Percentiles rank a stretch among this genome's conserved stretches.
Conservation (phyloP, 495 filamentous ascomycete genomes). For the Aspergillus leporis region DNA sequence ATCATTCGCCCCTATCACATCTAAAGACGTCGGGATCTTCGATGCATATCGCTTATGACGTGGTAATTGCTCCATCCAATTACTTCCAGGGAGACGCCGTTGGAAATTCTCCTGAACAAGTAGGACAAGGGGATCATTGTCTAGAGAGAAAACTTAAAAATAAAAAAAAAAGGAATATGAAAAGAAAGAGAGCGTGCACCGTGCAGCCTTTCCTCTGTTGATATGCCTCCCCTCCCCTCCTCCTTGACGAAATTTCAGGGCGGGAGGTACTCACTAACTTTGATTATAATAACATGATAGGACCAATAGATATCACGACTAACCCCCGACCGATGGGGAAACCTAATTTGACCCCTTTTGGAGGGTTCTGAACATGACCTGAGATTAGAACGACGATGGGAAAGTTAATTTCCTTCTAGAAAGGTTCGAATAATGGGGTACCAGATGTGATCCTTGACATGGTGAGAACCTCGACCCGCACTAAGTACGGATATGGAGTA, state of each 20-base stretch:
- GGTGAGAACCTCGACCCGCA: not conserved
- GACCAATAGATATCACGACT: not conserved
- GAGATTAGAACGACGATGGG: conserved; percentile 22
- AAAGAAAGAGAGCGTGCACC: not conserved
- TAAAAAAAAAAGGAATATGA: not conserved
- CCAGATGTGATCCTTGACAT: conserved; percentile 8
- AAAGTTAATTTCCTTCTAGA: conserved; percentile 33
- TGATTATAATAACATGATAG: conserved; percentile 2
- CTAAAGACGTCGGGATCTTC: not conserved
- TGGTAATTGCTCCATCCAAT: not conserved
- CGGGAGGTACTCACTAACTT: not conserved
- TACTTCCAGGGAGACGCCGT: not conserved
- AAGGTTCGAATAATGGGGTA: conserved; percentile 27
- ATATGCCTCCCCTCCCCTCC: not conserved
- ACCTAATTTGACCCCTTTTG: conserved; percentile 6
- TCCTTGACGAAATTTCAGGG: conserved; percentile 8
- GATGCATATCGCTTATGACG: not conserved
- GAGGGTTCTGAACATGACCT: conserved; percentile 1
- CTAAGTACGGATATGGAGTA: conserved; percentile 1
- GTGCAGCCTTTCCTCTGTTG: not conserved
- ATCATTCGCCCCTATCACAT: not conserved
- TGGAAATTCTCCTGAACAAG: not conserved
- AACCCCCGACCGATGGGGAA: not conserved
- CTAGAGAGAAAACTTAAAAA: not conserved
- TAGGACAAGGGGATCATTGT: conserved; percentile 5